phyloP scores from a whole-genome alignment of 352 stramenopile species.

The Phytophthora syringae region DNA sequence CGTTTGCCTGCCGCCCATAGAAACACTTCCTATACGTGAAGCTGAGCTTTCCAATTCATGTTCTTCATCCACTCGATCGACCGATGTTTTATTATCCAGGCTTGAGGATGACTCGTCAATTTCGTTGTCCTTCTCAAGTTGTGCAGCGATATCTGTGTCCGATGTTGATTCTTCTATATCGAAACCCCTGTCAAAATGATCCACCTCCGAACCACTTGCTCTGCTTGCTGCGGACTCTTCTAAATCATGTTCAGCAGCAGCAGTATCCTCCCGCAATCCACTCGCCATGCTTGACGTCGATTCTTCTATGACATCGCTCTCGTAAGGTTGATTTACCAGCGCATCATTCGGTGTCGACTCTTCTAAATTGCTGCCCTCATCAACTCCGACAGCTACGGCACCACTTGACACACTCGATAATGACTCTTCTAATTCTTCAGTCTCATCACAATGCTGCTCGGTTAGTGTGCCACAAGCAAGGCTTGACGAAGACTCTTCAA shows the following conservation, averaged over 20 bases:
- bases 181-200: neutral
- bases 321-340: neutral
- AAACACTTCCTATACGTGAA: neutral
- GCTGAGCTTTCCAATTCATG: conserved; percentile 12
- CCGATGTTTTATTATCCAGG: neutral
- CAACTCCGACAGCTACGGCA: neutral
- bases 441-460: neutral
- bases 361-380: neutral
- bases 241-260: no score
- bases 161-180: conserved; percentile 1
- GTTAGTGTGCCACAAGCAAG: neutral
- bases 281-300: neutral
- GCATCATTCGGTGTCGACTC: neutral
- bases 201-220: neutral
- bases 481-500: conserved; percentile 11
- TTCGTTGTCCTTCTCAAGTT: neutral
- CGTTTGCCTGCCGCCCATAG: neutral
- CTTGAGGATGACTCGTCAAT: neutral
- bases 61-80: neutral
- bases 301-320: conserved; percentile 2
- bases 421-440: conserved; percentile 2
- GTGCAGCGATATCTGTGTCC: neutral
- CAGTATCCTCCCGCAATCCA: neutral
- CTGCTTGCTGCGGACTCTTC: conserved; percentile 6
- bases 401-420: neutral